A percentile compares a stretch with the other conserved stretches of the same genome.
phyloP scores from a whole-genome alignment of 495 filamentous ascomycete genomes.

The Daldinia vernicosa region DNA sequence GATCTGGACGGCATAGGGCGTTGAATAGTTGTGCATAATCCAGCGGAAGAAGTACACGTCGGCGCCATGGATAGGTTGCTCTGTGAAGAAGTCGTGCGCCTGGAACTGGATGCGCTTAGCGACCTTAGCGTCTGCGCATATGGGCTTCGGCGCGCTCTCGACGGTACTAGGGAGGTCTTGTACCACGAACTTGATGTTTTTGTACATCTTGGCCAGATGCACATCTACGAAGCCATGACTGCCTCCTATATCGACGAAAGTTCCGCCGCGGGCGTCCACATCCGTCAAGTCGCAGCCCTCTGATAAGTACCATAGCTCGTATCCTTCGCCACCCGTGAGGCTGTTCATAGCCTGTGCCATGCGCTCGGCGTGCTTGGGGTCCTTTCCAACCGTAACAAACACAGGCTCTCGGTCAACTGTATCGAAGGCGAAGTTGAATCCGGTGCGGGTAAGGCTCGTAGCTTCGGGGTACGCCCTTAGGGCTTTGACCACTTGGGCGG shows the following conservation, averaged over 20 bases:
- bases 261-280: conserved; percentile 51
- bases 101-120: conserved; percentile 54
- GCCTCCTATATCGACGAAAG: conserved; percentile 66
- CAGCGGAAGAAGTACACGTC: conserved; percentile 67
- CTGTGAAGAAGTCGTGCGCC: conserved; percentile 64
- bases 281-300: conserved; percentile 55
- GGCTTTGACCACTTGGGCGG: conserved; percentile 51
- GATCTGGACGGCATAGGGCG: conserved; percentile 64
- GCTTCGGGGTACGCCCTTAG: conserved; percentile 53
- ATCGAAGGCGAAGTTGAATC: conserved; percentile 59
- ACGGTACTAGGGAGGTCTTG: conserved; percentile 63
- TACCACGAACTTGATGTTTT: conserved; percentile 63
- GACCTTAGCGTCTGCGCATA: conserved; percentile 52
- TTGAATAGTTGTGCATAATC: conserved; percentile 68
- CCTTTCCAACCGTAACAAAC: conserved; percentile 60
- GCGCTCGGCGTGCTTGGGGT: conserved; percentile 55
- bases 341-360: conserved; percentile 63
- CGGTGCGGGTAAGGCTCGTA: conserved; percentile 52
- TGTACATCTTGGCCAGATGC: conserved; percentile 57
- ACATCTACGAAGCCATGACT: conserved; percentile 62
- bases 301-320: conserved; percentile 56
- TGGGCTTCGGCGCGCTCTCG: conserved; percentile 52
- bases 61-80: conserved; percentile 62
- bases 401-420: conserved; percentile 59
- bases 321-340: conserved; percentile 59